Evolutionary conservation across 75 land plant species (phyloP).

Genomic region (Adiantum capillusveneris): DNA sequence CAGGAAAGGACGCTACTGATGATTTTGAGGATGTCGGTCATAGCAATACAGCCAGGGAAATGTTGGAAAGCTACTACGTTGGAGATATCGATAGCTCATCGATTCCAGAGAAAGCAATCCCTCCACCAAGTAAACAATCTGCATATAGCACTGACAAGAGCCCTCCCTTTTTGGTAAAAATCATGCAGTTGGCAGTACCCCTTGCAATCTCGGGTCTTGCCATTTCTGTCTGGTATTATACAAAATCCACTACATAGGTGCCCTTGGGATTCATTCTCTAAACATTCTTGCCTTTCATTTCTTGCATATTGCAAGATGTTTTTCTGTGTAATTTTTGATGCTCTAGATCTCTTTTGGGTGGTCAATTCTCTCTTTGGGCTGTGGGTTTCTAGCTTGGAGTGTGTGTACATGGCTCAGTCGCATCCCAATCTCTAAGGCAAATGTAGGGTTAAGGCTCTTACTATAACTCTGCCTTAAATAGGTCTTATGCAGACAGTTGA

Average conservation of each 20-base stretch:
- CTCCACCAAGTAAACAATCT: slow-evolving; percentile 7
- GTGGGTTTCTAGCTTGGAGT: too few relatives aligned
- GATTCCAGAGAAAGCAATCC: slow-evolving; percentile 15
- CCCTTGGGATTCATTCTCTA: too few relatives aligned
- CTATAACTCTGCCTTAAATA: too few relatives aligned
- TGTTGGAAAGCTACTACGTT: slow-evolving; percentile 61
- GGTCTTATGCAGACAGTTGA: too few relatives aligned
- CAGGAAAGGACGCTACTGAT: slow-evolving; percentile 82
- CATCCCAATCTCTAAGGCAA: too few relatives aligned
- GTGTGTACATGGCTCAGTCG: too few relatives aligned
- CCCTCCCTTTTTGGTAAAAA: slow-evolving; percentile 4
- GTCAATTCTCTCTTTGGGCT: too few relatives aligned
- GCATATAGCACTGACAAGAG: slow-evolving; percentile 4
- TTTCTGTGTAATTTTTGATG: too few relatives aligned
- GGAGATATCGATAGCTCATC: slow-evolving; percentile 60
- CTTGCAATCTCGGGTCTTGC: slow-evolving; percentile 22
- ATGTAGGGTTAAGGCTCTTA: too few relatives aligned
- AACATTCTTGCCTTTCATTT: too few relatives aligned
- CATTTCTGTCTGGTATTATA: slow-evolving; percentile 9
- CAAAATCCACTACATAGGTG: neutral
- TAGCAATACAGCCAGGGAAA: slow-evolving; percentile 49
- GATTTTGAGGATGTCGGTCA: slow-evolving; percentile 90
- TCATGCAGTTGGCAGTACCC: slow-evolving; percentile 17
- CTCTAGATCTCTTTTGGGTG: too few relatives aligned
- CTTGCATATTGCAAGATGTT: too few relatives aligned